These are phyloP conservation scores for Seminavis robusta DNA, from an alignment of 108 stramenopile genomes.

Conservation along the genomic window DNA sequence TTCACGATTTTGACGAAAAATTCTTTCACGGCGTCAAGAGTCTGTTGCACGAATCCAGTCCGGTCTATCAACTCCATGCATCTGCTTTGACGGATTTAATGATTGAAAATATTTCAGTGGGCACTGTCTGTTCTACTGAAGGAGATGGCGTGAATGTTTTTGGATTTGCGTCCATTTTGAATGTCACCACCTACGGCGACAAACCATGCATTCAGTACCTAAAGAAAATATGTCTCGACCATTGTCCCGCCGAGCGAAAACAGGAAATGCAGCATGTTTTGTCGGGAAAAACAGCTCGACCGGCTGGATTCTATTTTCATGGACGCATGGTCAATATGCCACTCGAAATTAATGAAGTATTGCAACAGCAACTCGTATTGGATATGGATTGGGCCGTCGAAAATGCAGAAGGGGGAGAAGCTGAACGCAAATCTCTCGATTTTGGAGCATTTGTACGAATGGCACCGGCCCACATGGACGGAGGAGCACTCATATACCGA, in stretches of 20 bases:
- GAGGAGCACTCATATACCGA: conserved; percentile 46
- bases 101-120: conserved; percentile 70
- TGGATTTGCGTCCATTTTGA: conserved; percentile 79
- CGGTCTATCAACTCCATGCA: conserved; percentile 57
- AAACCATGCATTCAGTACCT: conserved; percentile 46
- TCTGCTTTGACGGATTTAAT: conserved; percentile 65
- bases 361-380: conserved; percentile 74
- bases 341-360: conserved; percentile 68
- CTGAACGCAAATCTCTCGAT: conserved; percentile 64
- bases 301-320: conserved; percentile 81
- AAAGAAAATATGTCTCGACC: conserved; percentile 48
- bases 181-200: conserved; percentile 64
- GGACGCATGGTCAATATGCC: conserved; percentile 84
- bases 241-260: conserved; percentile 67
- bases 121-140: conserved; percentile 75
- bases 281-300: conserved; percentile 74
- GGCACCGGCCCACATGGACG: conserved; percentile 47
- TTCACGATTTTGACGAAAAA: conserved; percentile 78
- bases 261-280: conserved; percentile 65
- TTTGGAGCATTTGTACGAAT: conserved; percentile 80
- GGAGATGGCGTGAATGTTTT: conserved; percentile 65
- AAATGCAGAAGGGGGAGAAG: conserved; percentile 47
- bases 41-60: conserved; percentile 37
- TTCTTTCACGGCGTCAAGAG: conserved; percentile 82
- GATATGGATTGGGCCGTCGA: conserved; percentile 80